These are phyloP conservation scores for Trametes meyenii DNA, from an alignment of 768 basidiomycete species.

Conservation along the genomic window DNA sequence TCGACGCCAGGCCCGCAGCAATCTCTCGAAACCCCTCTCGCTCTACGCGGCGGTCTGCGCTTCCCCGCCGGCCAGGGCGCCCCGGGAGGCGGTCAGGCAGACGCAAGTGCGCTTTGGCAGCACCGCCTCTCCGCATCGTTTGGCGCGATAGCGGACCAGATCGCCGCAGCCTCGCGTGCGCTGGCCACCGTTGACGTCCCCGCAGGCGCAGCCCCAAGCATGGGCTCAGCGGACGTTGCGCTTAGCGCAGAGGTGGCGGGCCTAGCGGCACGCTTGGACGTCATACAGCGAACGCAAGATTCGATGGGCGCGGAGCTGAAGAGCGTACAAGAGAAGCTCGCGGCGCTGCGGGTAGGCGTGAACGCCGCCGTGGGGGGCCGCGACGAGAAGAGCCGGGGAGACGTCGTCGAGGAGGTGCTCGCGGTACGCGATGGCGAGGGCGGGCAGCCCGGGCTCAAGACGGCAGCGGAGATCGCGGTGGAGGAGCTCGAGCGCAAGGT, in stretches of 20 bases:
- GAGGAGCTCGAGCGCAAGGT: constrained; percentile 43
- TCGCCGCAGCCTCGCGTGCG: constrained; percentile 43
- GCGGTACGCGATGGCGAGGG: constrained; percentile 27
- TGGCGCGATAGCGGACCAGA: constrained; percentile 43
- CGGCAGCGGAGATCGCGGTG: constrained; percentile 25
- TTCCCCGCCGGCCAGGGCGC: background rate
- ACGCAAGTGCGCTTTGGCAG: constrained; percentile 30
- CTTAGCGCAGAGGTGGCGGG: constrained; percentile 17
- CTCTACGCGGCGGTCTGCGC: background rate
- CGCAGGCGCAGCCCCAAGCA: background rate
- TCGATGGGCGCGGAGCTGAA: constrained; percentile 37
- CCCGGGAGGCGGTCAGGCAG: background rate
- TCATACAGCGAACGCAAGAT: constrained; percentile 39
- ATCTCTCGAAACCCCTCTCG: background rate
- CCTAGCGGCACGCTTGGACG: constrained; percentile 34
- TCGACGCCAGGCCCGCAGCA: constrained; percentile 15
- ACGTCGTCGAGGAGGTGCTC: constrained; percentile 4
- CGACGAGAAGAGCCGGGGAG: background rate
- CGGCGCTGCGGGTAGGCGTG: constrained; percentile 7
- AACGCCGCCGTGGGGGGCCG: constrained; percentile 17
- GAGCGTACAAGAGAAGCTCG: constrained; percentile 33
- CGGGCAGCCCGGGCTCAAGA: constrained; percentile 36
- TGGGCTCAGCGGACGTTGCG: no score
- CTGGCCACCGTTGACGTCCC: constrained; percentile 34
- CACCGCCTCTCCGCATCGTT: constrained; percentile 42